phyloP scores from a whole-genome alignment of 23 red algal genomes.

The Gracilaria vermiculophylla region DNA sequence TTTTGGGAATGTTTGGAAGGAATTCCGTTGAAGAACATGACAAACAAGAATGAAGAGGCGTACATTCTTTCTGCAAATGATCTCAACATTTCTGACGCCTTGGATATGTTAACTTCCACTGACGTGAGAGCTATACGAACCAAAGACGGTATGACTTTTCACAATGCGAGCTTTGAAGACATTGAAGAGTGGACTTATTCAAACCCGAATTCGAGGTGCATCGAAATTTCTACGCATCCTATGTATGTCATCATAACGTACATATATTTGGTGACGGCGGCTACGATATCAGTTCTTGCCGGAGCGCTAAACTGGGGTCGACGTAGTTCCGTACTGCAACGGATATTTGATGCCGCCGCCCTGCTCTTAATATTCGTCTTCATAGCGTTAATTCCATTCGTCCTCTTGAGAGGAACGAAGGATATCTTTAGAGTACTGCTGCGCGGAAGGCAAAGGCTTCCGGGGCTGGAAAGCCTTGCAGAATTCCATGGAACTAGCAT shows the following conservation, averaged over 20 bases:
- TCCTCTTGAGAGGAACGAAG: neutral
- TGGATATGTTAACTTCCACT: neutral
- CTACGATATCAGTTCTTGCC: neutral
- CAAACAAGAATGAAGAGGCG: neutral
- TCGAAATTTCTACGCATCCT: neutral
- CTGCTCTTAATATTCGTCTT: slow-evolving; percentile 5
- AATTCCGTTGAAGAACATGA: neutral
- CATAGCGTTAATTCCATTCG: neutral
- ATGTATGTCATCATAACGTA: neutral
- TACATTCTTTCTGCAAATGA: neutral
- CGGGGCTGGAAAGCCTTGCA: neutral
- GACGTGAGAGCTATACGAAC: neutral
- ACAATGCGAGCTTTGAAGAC: neutral
- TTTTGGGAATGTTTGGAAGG: slow-evolving; percentile 10
- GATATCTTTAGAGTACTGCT: neutral
- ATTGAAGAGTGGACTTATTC: slow-evolving; percentile 12
- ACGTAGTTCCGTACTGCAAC: neutral
- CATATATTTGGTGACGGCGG: neutral
- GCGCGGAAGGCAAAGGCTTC: neutral
- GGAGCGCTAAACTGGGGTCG: neutral
- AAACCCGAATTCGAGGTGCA: neutral
- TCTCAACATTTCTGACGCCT: neutral
- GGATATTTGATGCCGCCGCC: slow-evolving; percentile 5
- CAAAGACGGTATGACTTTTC: neutral
- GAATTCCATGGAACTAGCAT: slow-evolving; percentile 3